A percentile compares a stretch with the other conserved stretches of the same genome.
phyloP scores from a whole-genome alignment of 257 asterid species.

The Echites panduratus region DNA sequence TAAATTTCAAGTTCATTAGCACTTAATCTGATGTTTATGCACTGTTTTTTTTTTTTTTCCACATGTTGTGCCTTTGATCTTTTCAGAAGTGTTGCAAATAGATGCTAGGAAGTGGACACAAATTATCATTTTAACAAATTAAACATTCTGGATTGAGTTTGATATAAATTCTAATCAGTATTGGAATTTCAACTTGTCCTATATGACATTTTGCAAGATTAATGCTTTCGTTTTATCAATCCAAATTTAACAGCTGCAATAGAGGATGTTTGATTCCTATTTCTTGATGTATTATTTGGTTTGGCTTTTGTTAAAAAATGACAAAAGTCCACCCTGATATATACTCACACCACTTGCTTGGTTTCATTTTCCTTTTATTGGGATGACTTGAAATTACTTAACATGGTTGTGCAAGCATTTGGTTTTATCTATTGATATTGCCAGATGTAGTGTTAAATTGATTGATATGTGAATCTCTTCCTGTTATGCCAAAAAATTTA shows the following conservation, averaged over 20 bases:
- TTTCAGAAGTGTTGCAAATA: too few relatives aligned
- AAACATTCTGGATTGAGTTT: too few relatives aligned
- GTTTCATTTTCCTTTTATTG: background rate
- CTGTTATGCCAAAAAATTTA: background rate
- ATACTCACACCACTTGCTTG: background rate
- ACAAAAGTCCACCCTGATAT: background rate
- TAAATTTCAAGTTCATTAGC: background rate
- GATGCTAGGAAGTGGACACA: too few relatives aligned
- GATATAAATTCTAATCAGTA: too few relatives aligned
- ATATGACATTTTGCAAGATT: too few relatives aligned
- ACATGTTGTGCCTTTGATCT: too few relatives aligned
- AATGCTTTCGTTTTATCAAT: too few relatives aligned
- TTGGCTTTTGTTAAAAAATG: background rate
- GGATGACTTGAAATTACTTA: background rate
- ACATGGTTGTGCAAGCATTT: background rate
- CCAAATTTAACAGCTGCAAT: background rate
- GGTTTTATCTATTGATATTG: background rate
- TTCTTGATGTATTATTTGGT: background rate
- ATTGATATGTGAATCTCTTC: background rate
- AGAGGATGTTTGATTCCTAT: background rate
- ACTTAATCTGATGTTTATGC: too few relatives aligned
- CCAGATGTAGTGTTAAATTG: background rate
- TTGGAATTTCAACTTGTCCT: too few relatives aligned
- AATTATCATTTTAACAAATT: too few relatives aligned
- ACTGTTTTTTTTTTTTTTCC: too few relatives aligned